Conservation (phyloP, 371 early-diverging fungal species). For the Mucor lusitanicus region DNA sequence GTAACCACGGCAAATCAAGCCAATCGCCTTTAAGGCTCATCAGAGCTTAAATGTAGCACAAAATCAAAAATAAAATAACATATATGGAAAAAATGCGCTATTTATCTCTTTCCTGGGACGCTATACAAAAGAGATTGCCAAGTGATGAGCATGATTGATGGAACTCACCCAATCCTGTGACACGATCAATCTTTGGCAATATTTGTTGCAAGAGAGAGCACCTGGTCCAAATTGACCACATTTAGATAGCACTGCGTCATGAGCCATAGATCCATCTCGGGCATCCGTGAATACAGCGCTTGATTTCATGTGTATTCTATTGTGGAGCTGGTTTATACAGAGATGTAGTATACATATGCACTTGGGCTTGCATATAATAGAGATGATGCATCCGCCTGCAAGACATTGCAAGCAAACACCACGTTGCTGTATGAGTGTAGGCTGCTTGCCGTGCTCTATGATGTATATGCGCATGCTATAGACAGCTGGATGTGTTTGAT, state of each 20-base stretch:
- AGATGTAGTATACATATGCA: too few species aligned
- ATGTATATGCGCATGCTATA: neutral
- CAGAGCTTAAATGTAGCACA: neutral
- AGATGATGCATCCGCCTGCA: neutral
- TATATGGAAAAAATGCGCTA: constrained; percentile 1
- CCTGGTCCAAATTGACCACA: neutral
- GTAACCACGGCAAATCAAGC: constrained; percentile 9
- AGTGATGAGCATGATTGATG: neutral
- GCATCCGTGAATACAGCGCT: neutral
- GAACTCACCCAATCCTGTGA: neutral
- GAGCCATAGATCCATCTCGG: neutral
- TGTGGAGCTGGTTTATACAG: neutral
- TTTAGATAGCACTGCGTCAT: neutral
- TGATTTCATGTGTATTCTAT: neutral
- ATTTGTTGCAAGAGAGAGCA: neutral
- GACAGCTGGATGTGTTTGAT: neutral
- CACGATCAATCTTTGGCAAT: neutral
- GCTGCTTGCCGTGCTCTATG: neutral
- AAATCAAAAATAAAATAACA: constrained; percentile 1
- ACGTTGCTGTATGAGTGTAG: neutral
- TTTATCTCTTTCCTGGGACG: neutral
- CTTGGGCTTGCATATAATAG: too few species aligned
- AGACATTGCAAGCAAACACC: neutral
- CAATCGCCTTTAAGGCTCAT: constrained; percentile 22
- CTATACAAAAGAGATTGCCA: neutral